These are phyloP conservation scores for Paraphaeosphaeria minitans DNA, from an alignment of 2,329 filamentous ascomycete species.

Conservation along the genomic window DNA sequence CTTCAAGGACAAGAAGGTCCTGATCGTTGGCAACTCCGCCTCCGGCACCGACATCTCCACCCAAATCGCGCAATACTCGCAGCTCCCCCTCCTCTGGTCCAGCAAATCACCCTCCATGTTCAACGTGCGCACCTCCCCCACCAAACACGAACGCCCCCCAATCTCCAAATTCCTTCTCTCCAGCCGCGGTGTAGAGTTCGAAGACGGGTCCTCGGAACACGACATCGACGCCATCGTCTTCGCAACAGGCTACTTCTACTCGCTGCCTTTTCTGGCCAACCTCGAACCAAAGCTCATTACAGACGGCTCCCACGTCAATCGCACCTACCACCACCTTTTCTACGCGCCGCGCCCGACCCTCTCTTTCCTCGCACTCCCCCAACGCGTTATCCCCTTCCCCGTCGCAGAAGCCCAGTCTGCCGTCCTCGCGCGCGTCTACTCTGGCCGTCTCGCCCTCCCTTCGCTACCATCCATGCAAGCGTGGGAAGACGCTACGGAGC, in stretches of 20 bases:
- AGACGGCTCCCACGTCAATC: constrained; percentile 71
- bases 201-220: constrained; percentile 66
- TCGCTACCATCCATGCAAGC: constrained; percentile 64
- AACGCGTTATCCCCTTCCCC: constrained; percentile 88
- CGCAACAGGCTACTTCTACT: constrained; percentile 88
- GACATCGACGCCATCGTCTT: constrained; percentile 80
- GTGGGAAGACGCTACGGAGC: constrained; percentile 63
- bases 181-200: constrained; percentile 67
- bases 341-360: constrained; percentile 77
- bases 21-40: constrained; percentile 83
- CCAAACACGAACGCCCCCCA: constrained; percentile 63
- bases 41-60: constrained; percentile 82
- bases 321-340: constrained; percentile 81
- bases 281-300: constrained; percentile 64
- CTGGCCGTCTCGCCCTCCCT: constrained; percentile 71
- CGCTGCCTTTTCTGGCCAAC: constrained; percentile 73
- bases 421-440: constrained; percentile 76
- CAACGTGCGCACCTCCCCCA: constrained; percentile 37
- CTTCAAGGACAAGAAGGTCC: constrained; percentile 71
- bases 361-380: constrained; percentile 74
- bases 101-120: constrained; percentile 24
- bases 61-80: constrained; percentile 70
- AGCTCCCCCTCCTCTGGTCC: constrained; percentile 61
- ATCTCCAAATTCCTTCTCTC: constrained; percentile 61
- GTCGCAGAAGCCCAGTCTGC: constrained; percentile 79